Evolutionary conservation across 108 stramenopile genomes (phyloP).

Genomic region (Skeletonema costatum): DNA sequence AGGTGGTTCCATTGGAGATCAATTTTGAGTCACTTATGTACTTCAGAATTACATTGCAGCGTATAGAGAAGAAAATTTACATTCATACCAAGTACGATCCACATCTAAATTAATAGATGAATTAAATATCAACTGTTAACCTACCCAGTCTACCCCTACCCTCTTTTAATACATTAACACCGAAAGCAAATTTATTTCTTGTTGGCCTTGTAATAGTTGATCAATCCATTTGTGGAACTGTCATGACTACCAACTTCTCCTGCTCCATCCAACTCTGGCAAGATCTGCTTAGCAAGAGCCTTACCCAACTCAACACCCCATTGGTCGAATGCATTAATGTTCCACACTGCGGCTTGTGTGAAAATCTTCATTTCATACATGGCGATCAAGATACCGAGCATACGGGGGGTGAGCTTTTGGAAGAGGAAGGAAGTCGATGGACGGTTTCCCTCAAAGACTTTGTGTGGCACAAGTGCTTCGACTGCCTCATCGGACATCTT

Average conservation of each 20-base stretch:
- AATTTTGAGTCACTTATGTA: background rate
- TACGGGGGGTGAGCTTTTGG: conserved; percentile 72
- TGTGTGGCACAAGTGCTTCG: conserved; percentile 68
- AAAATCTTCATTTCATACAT: conserved; percentile 86
- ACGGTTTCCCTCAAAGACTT: conserved; percentile 80
- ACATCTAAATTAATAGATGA: background rate
- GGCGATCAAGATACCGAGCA: conserved; percentile 75
- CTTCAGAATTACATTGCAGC: too few species aligned
- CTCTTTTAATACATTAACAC: too few species aligned
- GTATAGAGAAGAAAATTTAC: too few species aligned
- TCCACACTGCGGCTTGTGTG: conserved; percentile 80
- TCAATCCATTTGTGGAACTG: conserved; percentile 85
- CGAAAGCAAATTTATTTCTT: conserved; percentile 29
- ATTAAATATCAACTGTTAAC: background rate
- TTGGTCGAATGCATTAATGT: conserved; percentile 82
- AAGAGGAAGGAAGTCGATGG: conserved; percentile 79
- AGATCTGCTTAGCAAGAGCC: conserved; percentile 88
- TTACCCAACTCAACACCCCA: conserved; percentile 98
- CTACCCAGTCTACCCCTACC: background rate
- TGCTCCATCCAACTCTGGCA: conserved; percentile 64
- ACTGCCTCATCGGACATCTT: conserved; percentile 34
- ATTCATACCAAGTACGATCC: too few species aligned
- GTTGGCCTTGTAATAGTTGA: conserved; percentile 86
- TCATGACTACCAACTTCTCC: conserved; percentile 70
- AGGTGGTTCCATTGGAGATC: background rate